Evolutionary conservation across 495 filamentous ascomycete species (phyloP), one percentile per base, ranked within the genome.

Genomic region (Penicillium cinerascens): DNA sequence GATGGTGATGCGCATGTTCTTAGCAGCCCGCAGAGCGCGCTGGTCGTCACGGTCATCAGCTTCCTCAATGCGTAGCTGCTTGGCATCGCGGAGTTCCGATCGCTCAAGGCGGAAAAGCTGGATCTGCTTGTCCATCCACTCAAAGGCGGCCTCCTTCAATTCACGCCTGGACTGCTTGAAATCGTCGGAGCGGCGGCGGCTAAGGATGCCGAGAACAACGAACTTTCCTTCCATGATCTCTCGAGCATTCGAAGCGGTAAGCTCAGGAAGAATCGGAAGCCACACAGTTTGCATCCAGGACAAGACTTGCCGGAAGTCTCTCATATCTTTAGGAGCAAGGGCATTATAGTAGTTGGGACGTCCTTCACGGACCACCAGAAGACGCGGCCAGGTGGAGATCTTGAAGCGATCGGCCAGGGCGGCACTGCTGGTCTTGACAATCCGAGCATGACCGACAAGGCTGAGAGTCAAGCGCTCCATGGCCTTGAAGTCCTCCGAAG

Each of bases 81-180:
- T 98, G 21, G 90, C 82, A 67, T 97, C 91, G 51, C 93, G 85
- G 20, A 96, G 78, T 59, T 97, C 92, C 63, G 96, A 88, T 26
- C 90, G 77, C 72, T 98, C 95, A 17, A 92, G 78, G 60, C 92
- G 87, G 80, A 96, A 97, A 21, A 86, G 74, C 54, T 92, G 83
- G 27, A 85, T 83, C 65, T 96, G 88, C 74, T 92, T 95, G 67
- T 97, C 93, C 86, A 97, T 96, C 89, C 93, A 98, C 61, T 97
- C 93, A 48, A 89, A 76, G 10, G 93, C 93, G 18, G 93, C 93
- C 52, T 89, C 91, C 78, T 96, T 97, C 69, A 98, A 85, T 71
- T 98, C 93, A 15, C 87, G 83, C 70, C 87, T 88, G 21, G 88
- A 84, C 42, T 78, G 76, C 48, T 79, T 71, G 72, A 93, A 97